Conservation (phyloP, 208 protist species). For the Wallacemonas sp. region DNA sequence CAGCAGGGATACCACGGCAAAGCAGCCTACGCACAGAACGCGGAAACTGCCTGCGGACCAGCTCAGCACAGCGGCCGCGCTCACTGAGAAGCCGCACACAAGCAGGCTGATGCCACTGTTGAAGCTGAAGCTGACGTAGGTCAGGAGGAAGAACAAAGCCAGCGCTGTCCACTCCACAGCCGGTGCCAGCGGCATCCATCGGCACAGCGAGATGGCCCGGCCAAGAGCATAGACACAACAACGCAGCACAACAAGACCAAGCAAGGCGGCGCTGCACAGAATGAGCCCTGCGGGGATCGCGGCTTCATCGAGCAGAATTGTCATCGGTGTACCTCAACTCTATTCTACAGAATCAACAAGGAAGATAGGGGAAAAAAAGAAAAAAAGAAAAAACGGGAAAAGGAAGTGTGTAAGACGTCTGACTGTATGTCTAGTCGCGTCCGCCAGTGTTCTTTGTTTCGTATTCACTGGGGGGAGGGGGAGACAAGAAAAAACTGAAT, state of each 20-base stretch:
- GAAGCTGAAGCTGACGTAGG: conserved; percentile 9
- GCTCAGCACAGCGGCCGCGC: conserved; percentile 18
- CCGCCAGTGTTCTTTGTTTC: no score
- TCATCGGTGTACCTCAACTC: no score
- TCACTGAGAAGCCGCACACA: conserved; percentile 14
- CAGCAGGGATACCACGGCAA: conserved; percentile 14
- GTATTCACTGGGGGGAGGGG: no score
- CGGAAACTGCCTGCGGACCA: conserved; percentile 34
- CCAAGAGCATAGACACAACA: not conserved
- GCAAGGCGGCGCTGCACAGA: conserved; percentile 10
- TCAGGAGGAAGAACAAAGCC: not conserved
- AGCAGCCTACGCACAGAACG: conserved; percentile 25
- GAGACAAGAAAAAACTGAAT: no score
- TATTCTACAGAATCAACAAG: no score
- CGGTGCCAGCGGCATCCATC: not conserved
- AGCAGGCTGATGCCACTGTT: conserved; percentile 23
- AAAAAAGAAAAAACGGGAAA: conserved; percentile 11
- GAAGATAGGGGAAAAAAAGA: no score
- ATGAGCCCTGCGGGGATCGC: not conserved
- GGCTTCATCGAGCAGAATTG: not conserved
- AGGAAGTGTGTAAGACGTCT: no score
- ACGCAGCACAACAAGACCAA: not conserved
- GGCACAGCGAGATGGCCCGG: not conserved
- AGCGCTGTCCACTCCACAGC: not conserved
- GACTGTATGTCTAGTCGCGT: no score